Percentiles rank a stretch among this genome's conserved stretches.
phyloP scores from a whole-genome alignment of 1,284 basidiomycete species.

The Polyporus tsugae region DNA sequence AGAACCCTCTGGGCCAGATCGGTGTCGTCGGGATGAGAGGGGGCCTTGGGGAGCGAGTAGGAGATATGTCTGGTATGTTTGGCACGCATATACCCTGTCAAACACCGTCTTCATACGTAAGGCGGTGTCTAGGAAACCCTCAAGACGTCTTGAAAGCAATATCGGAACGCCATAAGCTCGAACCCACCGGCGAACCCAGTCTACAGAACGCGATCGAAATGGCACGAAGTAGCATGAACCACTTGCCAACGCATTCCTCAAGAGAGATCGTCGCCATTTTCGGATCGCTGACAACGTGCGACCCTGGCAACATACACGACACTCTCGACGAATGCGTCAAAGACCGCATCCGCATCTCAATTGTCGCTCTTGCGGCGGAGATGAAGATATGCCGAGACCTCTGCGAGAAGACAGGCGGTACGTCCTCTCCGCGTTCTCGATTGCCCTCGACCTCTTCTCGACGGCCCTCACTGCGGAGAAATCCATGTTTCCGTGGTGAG shows the following conservation, averaged over 20 bases:
- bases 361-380: constrained; percentile 94
- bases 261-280: constrained; percentile 95
- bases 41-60: constrained; percentile 86
- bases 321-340: constrained; percentile 85
- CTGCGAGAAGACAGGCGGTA: constrained; percentile 89
- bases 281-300: constrained; percentile 95
- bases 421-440: constrained; percentile 35
- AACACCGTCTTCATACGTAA: constrained; percentile 40
- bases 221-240: constrained; percentile 92
- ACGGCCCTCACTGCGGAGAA: not conserved
- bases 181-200: constrained; percentile 93
- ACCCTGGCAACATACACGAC: constrained; percentile 96
- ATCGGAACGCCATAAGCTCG: constrained; percentile 87
- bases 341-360: constrained; percentile 88
- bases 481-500: no score
- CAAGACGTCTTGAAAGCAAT: constrained; percentile 91
- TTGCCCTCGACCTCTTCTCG: not conserved
- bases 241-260: constrained; percentile 94
- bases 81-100: constrained; percentile 9
- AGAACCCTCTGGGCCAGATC: constrained; percentile 98
- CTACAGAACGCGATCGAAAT: constrained; percentile 97
- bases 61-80: constrained; percentile 85
- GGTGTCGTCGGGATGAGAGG: constrained; percentile 92
- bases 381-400: constrained; percentile 97
- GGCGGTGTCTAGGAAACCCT: constrained; percentile 79